These are phyloP conservation scores for Pluteus cervinus DNA, from an alignment of 768 basidiomycete species.

Conservation along the genomic window DNA sequence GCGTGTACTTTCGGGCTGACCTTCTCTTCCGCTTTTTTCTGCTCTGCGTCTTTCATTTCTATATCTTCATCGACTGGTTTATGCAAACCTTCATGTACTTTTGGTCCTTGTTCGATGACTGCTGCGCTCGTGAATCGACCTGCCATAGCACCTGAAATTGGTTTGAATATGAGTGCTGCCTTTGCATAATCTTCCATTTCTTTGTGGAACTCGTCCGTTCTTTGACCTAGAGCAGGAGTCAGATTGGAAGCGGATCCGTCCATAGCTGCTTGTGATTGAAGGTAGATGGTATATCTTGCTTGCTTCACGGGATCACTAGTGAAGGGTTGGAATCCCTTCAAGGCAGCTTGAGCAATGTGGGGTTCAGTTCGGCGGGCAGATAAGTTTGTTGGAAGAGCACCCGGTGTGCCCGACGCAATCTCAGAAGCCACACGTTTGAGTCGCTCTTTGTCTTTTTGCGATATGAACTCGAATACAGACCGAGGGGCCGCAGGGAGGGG, in stretches of 20 bases:
- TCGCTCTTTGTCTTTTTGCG: slow-evolving; percentile 85
- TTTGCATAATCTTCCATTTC: slow-evolving; percentile 87
- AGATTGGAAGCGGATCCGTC: slow-evolving; percentile 38
- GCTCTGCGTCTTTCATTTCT: slow-evolving; percentile 34
- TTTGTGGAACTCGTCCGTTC: slow-evolving; percentile 63
- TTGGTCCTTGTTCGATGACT: slow-evolving; percentile 60
- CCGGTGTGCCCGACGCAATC: slow-evolving; percentile 15
- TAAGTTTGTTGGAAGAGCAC: slow-evolving; percentile 22
- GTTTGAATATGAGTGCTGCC: slow-evolving; percentile 85
- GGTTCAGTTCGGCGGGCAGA: slow-evolving; percentile 59
- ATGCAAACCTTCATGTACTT: slow-evolving; percentile 62
- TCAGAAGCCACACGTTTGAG: slow-evolving; percentile 53
- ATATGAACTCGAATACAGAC: slow-evolving; percentile 93
- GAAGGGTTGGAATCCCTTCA: slow-evolving; percentile 90
- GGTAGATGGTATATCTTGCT: slow-evolving; percentile 77
- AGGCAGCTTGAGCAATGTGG: slow-evolving; percentile 78
- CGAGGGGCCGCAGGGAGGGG: slow-evolving; percentile 61
- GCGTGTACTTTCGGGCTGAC: slow-evolving; percentile 77
- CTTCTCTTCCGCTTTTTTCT: slow-evolving; percentile 44
- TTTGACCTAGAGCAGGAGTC: slow-evolving; percentile 50
- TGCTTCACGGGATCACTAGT: slow-evolving; percentile 72
- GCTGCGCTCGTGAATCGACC: slow-evolving; percentile 85
- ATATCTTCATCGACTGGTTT: slow-evolving; percentile 45
- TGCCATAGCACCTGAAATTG: slow-evolving; percentile 88
- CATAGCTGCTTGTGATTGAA: slow-evolving; percentile 71